Evolutionary conservation across 2,329 filamentous ascomycete species (phyloP).

Genomic region (Penicillium hordei): DNA sequence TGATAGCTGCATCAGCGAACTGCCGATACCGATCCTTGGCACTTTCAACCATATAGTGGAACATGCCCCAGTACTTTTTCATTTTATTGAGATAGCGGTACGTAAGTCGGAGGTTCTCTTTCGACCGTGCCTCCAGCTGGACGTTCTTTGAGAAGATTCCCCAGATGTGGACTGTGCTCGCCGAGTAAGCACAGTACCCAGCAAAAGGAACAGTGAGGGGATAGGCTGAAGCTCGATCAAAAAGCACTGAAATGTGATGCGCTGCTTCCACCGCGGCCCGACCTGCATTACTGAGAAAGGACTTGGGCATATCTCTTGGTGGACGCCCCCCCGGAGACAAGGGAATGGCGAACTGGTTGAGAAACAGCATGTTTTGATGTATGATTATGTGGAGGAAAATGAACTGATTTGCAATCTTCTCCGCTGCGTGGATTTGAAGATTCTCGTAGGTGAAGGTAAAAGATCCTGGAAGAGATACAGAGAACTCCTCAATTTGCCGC

Average conservation of each 20-base stretch:
- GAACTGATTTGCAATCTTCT: conserved; percentile 86
- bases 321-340: conserved; percentile 63
- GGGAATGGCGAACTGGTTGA: conserved; percentile 82
- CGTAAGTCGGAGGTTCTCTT: conserved; percentile 81
- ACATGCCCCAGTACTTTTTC: conserved; percentile 99
- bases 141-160: conserved; percentile 85
- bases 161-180: conserved; percentile 90
- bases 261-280: conserved; percentile 79
- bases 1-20: conserved; percentile 76
- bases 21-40: conserved; percentile 83
- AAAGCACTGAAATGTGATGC: conserved; percentile 78
- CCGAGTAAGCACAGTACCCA: conserved; percentile 90
- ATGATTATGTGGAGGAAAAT: conserved; percentile 87
- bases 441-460: conserved; percentile 80
- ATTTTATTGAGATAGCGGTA: conserved; percentile 89
- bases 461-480: conserved; percentile 64
- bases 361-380: conserved; percentile 85
- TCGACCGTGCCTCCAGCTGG: conserved; percentile 71
- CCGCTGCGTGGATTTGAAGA: conserved; percentile 77
- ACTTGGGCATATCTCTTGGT: conserved; percentile 69
- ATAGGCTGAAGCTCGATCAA: conserved; percentile 76
- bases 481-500: conserved; percentile 69
- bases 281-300: conserved; percentile 74
- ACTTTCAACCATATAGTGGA: conserved; percentile 93
- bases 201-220: conserved; percentile 87